A percentile compares a stretch with the other conserved stretches of the same genome.
phyloP scores from a whole-genome alignment of 176 grass and related monocot species.

The Panicum miliaceum region DNA sequence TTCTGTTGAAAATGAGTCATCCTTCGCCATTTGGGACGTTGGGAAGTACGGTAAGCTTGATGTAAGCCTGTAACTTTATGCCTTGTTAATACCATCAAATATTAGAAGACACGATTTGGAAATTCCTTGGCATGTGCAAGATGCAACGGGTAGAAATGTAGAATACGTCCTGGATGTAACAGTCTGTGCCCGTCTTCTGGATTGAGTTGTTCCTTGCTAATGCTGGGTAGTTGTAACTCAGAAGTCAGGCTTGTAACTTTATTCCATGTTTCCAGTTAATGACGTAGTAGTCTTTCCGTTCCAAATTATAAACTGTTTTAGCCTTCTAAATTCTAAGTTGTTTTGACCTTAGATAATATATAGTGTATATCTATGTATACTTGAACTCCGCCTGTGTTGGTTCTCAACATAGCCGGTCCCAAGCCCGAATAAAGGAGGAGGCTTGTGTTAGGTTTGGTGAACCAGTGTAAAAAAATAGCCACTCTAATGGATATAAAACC shows the following conservation, averaged over 20 bases:
- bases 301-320: too few species aligned
- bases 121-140: conserved; percentile 17
- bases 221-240: background rate
- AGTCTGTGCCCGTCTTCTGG: background rate
- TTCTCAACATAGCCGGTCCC: too few species aligned
- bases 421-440: too few species aligned
- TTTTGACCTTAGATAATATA: too few species aligned
- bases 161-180: background rate
- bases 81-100: conserved; percentile 82
- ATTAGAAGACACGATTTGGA: conserved; percentile 42
- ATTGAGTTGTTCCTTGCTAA: conserved; percentile 1
- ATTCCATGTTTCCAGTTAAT: background rate
- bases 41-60: conserved; percentile 44
- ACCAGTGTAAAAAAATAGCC: too few species aligned
- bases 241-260: conserved; percentile 13
- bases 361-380: too few species aligned
- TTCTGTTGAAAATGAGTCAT: conserved; percentile 48
- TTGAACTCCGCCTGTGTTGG: too few species aligned
- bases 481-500: too few species aligned
- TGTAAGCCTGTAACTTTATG: conserved; percentile 58
- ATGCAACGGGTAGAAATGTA: conserved; percentile 3
- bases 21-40: conserved; percentile 32
- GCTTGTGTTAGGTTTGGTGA: too few species aligned
- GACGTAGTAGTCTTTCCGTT: background rate
- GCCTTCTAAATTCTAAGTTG: too few species aligned